phyloP scores from a whole-genome alignment of 2,329 filamentous ascomycete species.

The Sphaerulina populicola region DNA sequence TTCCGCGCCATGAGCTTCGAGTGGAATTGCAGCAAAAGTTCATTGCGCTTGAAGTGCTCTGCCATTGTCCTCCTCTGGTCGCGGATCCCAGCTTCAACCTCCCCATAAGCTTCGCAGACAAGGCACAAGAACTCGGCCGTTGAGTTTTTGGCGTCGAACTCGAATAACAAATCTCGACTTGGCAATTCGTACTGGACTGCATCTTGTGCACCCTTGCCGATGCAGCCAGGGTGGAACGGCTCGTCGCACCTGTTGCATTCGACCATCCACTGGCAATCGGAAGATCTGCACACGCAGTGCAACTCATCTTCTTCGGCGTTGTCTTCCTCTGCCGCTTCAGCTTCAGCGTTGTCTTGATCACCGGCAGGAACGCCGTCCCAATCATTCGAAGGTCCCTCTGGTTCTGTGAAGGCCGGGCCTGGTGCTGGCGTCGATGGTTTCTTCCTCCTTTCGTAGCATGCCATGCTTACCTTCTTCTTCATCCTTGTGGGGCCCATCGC shows the following conservation, averaged over 20 bases:
- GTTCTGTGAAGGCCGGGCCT: background rate
- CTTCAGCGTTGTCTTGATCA: background rate
- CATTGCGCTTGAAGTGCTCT: background rate
- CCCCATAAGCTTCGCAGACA: background rate
- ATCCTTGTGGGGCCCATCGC: background rate
- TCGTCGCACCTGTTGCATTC: slow-evolving; percentile 8
- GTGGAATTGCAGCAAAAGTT: slow-evolving; percentile 5
- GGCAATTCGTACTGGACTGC: slow-evolving; percentile 2
- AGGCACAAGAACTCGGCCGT: background rate
- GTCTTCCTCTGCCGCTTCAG: background rate
- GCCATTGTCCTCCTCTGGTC: background rate
- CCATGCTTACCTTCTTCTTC: background rate
- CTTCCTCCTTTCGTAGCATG: background rate
- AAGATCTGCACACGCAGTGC: slow-evolving; percentile 9
- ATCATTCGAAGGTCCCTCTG: background rate
- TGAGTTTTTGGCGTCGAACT: background rate
- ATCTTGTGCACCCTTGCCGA: slow-evolving; percentile 7
- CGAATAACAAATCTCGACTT: background rate
- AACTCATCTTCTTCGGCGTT: background rate
- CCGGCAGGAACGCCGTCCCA: background rate
- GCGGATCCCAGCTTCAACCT: background rate
- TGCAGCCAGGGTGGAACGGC: slow-evolving; percentile 12
- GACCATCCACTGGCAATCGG: slow-evolving; percentile 9
- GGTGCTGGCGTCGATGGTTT: background rate
- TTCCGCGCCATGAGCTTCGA: background rate